A percentile compares a stretch with the other conserved stretches of the same genome.
Conservation (phyloP, 345 rosid genomes). For the Brassica nigra region DNA sequence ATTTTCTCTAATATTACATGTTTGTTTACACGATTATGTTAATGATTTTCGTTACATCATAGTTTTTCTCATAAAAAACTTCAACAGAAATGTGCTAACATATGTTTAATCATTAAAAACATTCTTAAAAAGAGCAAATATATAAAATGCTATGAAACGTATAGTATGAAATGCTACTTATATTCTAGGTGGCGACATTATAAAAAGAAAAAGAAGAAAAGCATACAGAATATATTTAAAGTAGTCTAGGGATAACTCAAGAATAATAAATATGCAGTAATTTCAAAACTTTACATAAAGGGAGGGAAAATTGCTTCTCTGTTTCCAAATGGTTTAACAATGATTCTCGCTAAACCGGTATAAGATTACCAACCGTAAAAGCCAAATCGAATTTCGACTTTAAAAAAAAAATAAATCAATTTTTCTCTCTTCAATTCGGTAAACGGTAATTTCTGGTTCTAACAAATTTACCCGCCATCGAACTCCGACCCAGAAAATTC, state of each 20-base stretch:
- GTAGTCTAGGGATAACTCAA: background rate
- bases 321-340: constrained; percentile 21
- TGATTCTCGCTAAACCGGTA: background rate
- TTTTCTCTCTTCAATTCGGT: constrained; percentile 25
- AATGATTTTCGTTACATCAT: background rate
- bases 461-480: constrained; percentile 54
- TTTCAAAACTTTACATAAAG: background rate
- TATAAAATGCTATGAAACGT: background rate
- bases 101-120: background rate
- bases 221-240: background rate
- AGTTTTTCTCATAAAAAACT: background rate
- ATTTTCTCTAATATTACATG: no score
- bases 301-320: background rate
- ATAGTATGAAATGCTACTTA: background rate
- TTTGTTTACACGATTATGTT: background rate
- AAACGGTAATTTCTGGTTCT: constrained; percentile 44
- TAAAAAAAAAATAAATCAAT: background rate
- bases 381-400: constrained; percentile 20
- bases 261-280: background rate
- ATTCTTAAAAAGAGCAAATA: background rate
- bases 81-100: background rate
- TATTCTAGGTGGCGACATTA: background rate
- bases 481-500: constrained; percentile 44
- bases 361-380: constrained; percentile 8
- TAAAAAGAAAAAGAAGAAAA: background rate